phyloP scores from a whole-genome alignment of 208 protist genomes.

The Trypanosoma cruzi region DNA sequence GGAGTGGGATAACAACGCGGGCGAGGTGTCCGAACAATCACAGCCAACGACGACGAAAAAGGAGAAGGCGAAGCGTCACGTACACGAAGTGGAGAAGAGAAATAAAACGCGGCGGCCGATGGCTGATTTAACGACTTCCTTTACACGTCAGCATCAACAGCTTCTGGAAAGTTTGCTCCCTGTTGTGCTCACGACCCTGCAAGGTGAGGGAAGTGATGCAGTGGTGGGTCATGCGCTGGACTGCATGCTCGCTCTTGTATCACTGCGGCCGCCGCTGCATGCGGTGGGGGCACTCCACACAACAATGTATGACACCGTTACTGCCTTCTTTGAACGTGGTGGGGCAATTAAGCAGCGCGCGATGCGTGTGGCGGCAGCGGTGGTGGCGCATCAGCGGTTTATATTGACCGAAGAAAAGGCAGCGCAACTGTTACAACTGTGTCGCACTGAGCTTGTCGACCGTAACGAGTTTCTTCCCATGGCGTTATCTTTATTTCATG shows the following conservation, averaged over 20 bases:
- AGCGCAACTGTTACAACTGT: conserved; percentile 56
- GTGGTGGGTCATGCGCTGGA: conserved; percentile 88
- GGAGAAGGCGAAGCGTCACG: neutral
- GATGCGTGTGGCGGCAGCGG: conserved; percentile 79
- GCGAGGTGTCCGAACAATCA: neutral
- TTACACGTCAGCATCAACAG: conserved; percentile 72
- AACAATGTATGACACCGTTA: conserved; percentile 71
- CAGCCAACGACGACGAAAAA: neutral
- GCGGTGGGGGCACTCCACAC: conserved; percentile 55
- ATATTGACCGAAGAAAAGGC: conserved; percentile 63
- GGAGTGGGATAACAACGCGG: too few relatives aligned
- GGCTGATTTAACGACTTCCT: conserved; percentile 62
- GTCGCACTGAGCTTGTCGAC: conserved; percentile 79
- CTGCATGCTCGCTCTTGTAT: conserved; percentile 81
- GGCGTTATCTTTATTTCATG: conserved; percentile 81
- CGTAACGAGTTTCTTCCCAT: conserved; percentile 83
- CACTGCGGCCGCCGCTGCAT: conserved; percentile 73
- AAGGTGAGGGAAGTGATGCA: conserved; percentile 90
- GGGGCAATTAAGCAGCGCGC: conserved; percentile 89
- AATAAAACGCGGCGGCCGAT: conserved; percentile 12
- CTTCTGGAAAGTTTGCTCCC: conserved; percentile 79
- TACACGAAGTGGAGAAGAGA: neutral
- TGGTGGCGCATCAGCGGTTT: conserved; percentile 80
- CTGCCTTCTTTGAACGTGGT: conserved; percentile 79
- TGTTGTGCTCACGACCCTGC: conserved; percentile 74